Evolutionary conservation across 2,329 filamentous ascomycete genomes (phyloP), one percentile per base, ranked within the genome.

Genomic region (Fusarium sterilihyphosum): DNA sequence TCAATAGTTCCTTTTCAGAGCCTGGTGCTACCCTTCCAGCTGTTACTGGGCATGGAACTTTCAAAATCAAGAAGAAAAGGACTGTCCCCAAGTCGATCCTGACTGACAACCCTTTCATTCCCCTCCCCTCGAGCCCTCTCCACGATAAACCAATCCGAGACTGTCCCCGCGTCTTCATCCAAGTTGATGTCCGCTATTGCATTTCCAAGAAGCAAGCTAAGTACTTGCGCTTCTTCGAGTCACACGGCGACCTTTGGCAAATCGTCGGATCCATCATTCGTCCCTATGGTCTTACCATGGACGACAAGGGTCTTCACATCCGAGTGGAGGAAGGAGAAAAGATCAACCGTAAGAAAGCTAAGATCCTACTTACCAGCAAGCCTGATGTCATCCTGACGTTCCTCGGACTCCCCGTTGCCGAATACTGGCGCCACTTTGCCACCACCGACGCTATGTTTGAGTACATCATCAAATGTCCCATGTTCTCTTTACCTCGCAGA

Each of bases 231-330:
- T 94, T 95, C 82, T 90, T 90, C 73, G 86, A 92, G 44, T 88
- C 89, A 1, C 93, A 96, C 75, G 92, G 92, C n/a, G 93, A 96
- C 75, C 65, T 90, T 1, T 91, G 91, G 87, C 92, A 89, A 67
- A 79, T 90, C 14, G 79, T 96, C 0, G 92, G 93, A 10, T 85
- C 88, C 24, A 88, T 86, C 14, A 89, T 94, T 70, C 87, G 91
- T 1, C 88, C 87, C 0, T 88, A 90, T 41, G 93, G 93, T 4
- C 87, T 96, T 13, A 92, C 89, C 0, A 83, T 90, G 31, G 92
- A 91, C 73, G 89, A 93, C 58, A 81, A 79, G 18, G 92, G 90
- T 4, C 81, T 96, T 3, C 90, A 88, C 79, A 76, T 96, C 1
- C 88, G 92, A 1, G 87, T 95, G 22, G 86, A 88, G 8, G 91